Evolutionary conservation across 306 rosid species (phyloP), one percentile per base, ranked within the genome.

Genomic region (Medicago arabica): DNA sequence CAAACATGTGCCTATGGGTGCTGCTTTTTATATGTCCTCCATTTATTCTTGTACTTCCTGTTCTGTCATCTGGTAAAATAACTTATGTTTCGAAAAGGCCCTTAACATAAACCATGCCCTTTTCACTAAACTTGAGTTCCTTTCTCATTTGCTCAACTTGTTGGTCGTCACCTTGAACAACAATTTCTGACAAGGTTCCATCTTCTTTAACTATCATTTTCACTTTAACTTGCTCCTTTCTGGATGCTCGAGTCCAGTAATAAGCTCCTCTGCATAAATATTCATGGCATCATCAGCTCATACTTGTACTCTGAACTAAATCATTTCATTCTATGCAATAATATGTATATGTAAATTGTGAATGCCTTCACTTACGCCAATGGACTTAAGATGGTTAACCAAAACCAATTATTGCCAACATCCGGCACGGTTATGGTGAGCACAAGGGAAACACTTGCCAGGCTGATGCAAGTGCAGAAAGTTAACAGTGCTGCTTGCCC

Each of bases 361-460:
- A 60, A 18, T 44, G 51, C 25, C 8, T 64, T 44, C 36, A 85
- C 98, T 92, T 86, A 95, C 97, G 98, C 93, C 67, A 89, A 71
- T 44, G 97, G 97, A 80, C 97, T 95, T 43, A 90, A 81, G 87
- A 58, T 47, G 64, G 96, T 92, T 63, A 95, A 82, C 90, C 81
- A 84, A 71, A 95, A 95, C 98, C 97, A 95, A 67, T 87, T 89
- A 83, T 95, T 92, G 82, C 98, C 97, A 44, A 88, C 19, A 71
- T 95, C 97, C 1, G 97, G 96, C 60, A 78, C 46, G 10, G 98
- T 90, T 77, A 95, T 92, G 47, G 97, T 95, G 63, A 95, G 97
- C 66, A 95, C 97, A 16, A 95, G 97, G 16, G 97, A 97, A 44
- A 89, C 96, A 54, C 98, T 93, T 41, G 90, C 98, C 58, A 91